Conservation (phyloP, 179 eudicot genomes). For the Corrigiola litoralis region DNA sequence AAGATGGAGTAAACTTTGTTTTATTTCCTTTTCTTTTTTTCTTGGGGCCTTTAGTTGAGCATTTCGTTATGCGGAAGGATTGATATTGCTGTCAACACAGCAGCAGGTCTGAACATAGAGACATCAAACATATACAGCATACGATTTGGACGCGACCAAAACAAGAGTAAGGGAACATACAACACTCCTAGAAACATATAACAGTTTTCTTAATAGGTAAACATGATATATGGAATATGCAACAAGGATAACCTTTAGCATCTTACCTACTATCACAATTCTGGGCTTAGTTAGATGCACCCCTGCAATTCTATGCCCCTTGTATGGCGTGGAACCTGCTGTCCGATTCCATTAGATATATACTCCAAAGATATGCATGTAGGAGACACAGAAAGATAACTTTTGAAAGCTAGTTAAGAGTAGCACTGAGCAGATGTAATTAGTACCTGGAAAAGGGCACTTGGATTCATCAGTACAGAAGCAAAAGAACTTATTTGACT, state of each 20-base stretch:
- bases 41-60: no score
- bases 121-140: no score
- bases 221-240: not conserved
- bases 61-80: no score
- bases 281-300: conserved; percentile 6
- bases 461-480: conserved; percentile 17
- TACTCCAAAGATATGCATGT: not conserved
- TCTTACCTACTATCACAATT: conserved; percentile 19
- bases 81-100: no score
- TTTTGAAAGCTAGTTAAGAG: no score
- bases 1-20: not conserved
- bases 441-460: conserved; percentile 29
- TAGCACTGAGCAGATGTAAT: not conserved
- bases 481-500: conserved; percentile 17
- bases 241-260: not conserved
- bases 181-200: not conserved
- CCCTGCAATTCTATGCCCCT: not conserved
- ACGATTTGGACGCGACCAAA: no score
- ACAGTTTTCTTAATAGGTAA: not conserved
- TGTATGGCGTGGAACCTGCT: conserved; percentile 3
- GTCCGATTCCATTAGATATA: not conserved
- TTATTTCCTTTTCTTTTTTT: no score
- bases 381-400: not conserved
- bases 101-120: no score
- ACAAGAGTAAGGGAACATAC: no score